A percentile compares a stretch with the other conserved stretches of the same genome.
These are phyloP conservation scores for Kodamaea hsintzibuensis DNA, from an alignment of 805 yeast genomes.

Conservation along the genomic window DNA sequence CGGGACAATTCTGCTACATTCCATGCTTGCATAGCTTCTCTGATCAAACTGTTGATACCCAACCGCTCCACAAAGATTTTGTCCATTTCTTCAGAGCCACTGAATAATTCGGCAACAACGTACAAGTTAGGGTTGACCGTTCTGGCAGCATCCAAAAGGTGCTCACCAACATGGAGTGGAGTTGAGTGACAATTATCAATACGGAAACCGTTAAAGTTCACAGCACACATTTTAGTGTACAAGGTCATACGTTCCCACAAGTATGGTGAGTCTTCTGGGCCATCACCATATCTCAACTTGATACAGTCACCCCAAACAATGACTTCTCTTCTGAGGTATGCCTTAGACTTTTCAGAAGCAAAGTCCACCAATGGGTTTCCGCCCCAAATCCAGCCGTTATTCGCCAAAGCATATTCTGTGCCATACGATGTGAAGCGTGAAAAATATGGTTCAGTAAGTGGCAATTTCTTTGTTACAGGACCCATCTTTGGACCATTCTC, in stretches of 20 bases:
- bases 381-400: constrained; percentile 99
- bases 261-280: constrained; percentile 81
- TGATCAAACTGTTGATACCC: constrained; percentile 83
- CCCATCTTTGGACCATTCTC: constrained; percentile 82
- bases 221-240: constrained; percentile 72
- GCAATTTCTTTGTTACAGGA: constrained; percentile 48
- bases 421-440: constrained; percentile 66
- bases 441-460: constrained; percentile 85
- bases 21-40: constrained; percentile 98
- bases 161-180: constrained; percentile 92
- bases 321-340: constrained; percentile 87
- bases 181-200: constrained; percentile 97
- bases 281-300: constrained; percentile 79
- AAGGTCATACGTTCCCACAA: constrained; percentile 86
- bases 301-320: constrained; percentile 98
- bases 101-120: constrained; percentile 90
- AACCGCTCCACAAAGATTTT: constrained; percentile 86
- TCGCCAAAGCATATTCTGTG: constrained; percentile 71
- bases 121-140: constrained; percentile 79
- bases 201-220: constrained; percentile 80
- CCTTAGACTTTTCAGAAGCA: constrained; percentile 77
- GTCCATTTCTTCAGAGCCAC: constrained; percentile 91
- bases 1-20: constrained; percentile 82
- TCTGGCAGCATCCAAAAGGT: constrained; percentile 85
- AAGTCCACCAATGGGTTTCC: constrained; percentile 93